Evolutionary conservation across 2,329 filamentous ascomycete genomes (phyloP).

Genomic region (Beauveria bassiana): DNA sequence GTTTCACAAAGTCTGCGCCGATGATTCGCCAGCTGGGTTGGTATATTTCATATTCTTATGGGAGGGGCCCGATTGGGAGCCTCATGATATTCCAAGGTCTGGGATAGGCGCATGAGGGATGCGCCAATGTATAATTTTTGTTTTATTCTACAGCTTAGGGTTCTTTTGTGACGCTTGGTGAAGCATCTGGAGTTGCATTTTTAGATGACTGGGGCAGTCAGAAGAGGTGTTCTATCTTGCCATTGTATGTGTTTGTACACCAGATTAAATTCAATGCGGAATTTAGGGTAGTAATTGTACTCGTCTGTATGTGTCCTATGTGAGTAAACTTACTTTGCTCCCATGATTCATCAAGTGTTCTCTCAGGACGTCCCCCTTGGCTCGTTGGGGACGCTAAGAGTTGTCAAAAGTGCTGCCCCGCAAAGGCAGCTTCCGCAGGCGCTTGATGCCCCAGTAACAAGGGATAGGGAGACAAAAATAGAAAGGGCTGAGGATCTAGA

Average conservation of each 20-base stretch:
- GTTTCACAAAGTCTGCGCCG: background rate
- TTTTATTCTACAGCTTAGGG: background rate
- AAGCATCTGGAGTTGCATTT: conserved; percentile 7
- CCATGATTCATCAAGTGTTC: conserved; percentile 7
- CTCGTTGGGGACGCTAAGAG: too few relatives aligned
- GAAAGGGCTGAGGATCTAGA: too few relatives aligned
- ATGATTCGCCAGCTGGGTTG: conserved; percentile 5
- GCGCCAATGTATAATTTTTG: background rate
- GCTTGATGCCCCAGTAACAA: too few relatives aligned
- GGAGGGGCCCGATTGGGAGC: background rate
- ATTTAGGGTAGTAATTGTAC: background rate
- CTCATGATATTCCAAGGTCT: background rate
- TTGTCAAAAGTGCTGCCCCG: too few relatives aligned
- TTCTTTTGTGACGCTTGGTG: background rate
- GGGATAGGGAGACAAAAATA: too few relatives aligned
- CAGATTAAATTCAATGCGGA: background rate
- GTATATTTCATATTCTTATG: conserved; percentile 1
- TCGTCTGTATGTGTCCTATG: background rate
- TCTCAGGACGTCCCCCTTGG: background rate
- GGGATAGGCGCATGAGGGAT: conserved; percentile 1
- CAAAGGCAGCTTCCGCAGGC: too few relatives aligned
- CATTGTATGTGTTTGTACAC: background rate
- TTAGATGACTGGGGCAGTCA: conserved; percentile 4
- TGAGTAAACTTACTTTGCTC: background rate
- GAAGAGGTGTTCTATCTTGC: background rate